These are phyloP conservation scores for Gracilariopsis chorda DNA, from an alignment of 23 red algal species.

Conservation along the genomic window DNA sequence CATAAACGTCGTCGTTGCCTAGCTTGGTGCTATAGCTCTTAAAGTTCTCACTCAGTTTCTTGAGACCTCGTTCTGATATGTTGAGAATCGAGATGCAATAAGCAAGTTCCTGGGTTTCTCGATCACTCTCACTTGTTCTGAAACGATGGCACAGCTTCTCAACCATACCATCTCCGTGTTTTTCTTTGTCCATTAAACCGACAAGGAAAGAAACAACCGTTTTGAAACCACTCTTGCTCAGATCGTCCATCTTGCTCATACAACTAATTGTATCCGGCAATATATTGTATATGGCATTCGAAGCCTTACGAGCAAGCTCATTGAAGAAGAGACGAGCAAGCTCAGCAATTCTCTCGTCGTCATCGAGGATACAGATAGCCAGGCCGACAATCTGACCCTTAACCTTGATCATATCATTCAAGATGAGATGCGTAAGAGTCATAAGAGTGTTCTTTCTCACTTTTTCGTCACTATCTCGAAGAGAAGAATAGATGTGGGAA, in stretches of 20 bases:
- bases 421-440: constrained; percentile 80
- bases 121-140: constrained; percentile 43
- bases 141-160: constrained; percentile 93
- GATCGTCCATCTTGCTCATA: constrained; percentile 56
- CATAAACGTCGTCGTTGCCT: constrained; percentile 42
- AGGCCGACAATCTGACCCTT: constrained; percentile 83
- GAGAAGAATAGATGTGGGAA: constrained; percentile 55
- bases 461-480: constrained; percentile 53
- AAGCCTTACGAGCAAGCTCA: constrained; percentile 71
- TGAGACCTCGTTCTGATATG: constrained; percentile 42
- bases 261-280: constrained; percentile 88
- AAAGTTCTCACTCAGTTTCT: constrained; percentile 60
- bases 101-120: constrained; percentile 50
- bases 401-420: constrained; percentile 97
- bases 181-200: constrained; percentile 73
- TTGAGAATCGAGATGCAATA: constrained; percentile 73
- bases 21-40: constrained; percentile 37
- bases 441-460: constrained; percentile 84
- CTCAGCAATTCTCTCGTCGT: constrained; percentile 58
- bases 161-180: constrained; percentile 73
- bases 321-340: constrained; percentile 79
- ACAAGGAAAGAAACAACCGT: constrained; percentile 80
- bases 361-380: constrained; percentile 74
- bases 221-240: constrained; percentile 47
- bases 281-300: constrained; percentile 78